Conservation (phyloP, 441 rosid genomes). For the Pelargonium fulgidum region DNA sequence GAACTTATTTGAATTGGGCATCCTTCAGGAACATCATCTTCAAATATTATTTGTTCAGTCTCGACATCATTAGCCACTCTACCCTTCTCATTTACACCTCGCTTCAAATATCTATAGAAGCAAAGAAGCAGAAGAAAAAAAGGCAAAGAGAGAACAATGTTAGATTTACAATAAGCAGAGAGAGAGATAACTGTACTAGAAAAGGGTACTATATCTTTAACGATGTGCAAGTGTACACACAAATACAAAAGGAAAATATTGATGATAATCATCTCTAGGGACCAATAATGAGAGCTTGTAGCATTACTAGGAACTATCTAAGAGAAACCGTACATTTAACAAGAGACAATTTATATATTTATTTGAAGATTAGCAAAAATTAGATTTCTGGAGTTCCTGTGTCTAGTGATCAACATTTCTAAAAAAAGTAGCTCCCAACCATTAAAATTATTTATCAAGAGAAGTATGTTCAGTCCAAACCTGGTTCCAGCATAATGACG, state of each 20-base stretch:
- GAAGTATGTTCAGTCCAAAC: conserved; percentile 23
- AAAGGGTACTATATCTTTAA: not conserved
- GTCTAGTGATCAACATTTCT: not conserved
- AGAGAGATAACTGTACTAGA: not conserved
- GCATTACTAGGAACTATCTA: not conserved
- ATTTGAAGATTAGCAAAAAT: not conserved
- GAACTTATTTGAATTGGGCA: conserved; percentile 75
- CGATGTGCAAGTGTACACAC: too few species aligned
- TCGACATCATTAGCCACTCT: conserved; percentile 99
- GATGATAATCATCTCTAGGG: not conserved
- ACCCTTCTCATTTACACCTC: conserved; percentile 93
- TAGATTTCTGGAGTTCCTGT: not conserved
- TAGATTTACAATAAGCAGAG: conserved; percentile 10
- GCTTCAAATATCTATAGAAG: conserved; percentile 76
- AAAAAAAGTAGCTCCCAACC: not conserved
- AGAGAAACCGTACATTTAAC: not conserved
- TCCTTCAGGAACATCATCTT: conserved; percentile 63
- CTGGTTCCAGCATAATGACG: conserved; percentile 98
- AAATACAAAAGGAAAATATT: too few species aligned
- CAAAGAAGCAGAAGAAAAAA: conserved; percentile 17
- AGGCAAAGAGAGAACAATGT: conserved; percentile 12
- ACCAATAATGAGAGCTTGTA: not conserved
- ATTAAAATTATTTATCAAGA: not conserved
- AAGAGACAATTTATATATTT: not conserved
- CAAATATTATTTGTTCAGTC: conserved; percentile 93